phyloP scores from a whole-genome alignment of 768 basidiomycete species.

The Leccinum subtestaceum region DNA sequence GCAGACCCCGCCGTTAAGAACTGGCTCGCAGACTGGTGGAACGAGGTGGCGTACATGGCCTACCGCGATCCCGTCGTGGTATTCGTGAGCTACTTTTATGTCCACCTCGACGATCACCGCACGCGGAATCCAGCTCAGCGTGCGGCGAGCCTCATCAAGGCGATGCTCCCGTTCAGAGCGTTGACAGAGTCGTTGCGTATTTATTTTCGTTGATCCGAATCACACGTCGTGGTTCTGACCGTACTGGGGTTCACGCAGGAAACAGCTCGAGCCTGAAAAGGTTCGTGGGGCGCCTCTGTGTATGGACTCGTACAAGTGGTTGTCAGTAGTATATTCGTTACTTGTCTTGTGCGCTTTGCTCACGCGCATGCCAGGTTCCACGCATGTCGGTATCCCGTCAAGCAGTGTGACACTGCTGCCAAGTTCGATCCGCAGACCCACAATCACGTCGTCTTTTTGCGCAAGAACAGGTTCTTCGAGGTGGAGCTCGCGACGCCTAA shows the following conservation, averaged over 20 bases:
- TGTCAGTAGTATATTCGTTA: constrained; percentile 28
- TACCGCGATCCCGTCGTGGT: constrained; percentile 90
- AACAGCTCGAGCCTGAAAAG: constrained; percentile 85
- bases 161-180: constrained; percentile 79
- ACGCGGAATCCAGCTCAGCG: constrained; percentile 58
- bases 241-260: constrained; percentile 37
- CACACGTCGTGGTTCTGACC: background rate
- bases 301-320: constrained; percentile 95
- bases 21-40: constrained; percentile 99
- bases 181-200: constrained; percentile 68
- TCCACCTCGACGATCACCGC: constrained; percentile 69
- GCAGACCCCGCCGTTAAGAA: constrained; percentile 53
- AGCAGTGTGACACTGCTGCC: constrained; percentile 76
- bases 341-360: background rate
- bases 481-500: constrained; percentile 64
- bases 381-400: constrained; percentile 80
- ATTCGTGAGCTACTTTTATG: constrained; percentile 92
- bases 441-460: constrained; percentile 87
- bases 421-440: constrained; percentile 74
- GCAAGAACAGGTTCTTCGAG: constrained; percentile 89
- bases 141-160: constrained; percentile 82
- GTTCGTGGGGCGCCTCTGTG: constrained; percentile 73
- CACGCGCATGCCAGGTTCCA: constrained; percentile 64
- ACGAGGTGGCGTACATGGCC: constrained; percentile 85
- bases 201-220: background rate